These are phyloP conservation scores for Corchorus capsularis DNA, from an alignment of 345 rosid genomes.

Conservation along the genomic window DNA sequence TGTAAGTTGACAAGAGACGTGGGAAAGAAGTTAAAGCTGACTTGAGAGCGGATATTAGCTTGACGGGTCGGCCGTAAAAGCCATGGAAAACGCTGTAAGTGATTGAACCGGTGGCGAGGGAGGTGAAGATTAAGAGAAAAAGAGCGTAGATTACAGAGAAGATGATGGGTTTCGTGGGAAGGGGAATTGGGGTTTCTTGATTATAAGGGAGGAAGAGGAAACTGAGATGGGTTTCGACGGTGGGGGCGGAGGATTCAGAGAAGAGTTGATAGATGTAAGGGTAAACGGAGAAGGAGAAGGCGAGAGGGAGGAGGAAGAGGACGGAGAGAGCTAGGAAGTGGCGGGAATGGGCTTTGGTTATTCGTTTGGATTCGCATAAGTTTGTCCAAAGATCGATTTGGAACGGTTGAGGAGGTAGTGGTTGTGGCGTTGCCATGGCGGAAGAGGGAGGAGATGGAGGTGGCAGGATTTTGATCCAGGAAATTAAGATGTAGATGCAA, in stretches of 20 bases:
- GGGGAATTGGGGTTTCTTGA: background rate
- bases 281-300: conserved; percentile 55
- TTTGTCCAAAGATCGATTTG: conserved; percentile 36
- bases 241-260: conserved; percentile 33
- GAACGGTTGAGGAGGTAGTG: conserved; percentile 24
- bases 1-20: conserved; percentile 47
- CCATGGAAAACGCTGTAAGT: conserved; percentile 67
- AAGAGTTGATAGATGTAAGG: conserved; percentile 53
- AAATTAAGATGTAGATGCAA: background rate
- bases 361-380: conserved; percentile 58
- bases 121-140: conserved; percentile 36
- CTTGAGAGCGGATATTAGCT: conserved; percentile 52
- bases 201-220: conserved; percentile 20
- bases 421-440: conserved; percentile 33
- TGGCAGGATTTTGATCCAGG: background rate
- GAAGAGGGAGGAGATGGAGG: background rate
- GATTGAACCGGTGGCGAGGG: conserved; percentile 60
- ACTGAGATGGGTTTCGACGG: conserved; percentile 31
- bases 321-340: conserved; percentile 91
- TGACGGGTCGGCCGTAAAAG: conserved; percentile 85
- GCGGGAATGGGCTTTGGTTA: conserved; percentile 76
- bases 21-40: conserved; percentile 60
- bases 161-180: conserved; percentile 15
- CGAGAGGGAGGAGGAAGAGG: conserved; percentile 71
- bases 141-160: conserved; percentile 33